Evolutionary conservation across 495 filamentous ascomycete species (phyloP).

Genomic region (Hyaloscypha hepaticicola): DNA sequence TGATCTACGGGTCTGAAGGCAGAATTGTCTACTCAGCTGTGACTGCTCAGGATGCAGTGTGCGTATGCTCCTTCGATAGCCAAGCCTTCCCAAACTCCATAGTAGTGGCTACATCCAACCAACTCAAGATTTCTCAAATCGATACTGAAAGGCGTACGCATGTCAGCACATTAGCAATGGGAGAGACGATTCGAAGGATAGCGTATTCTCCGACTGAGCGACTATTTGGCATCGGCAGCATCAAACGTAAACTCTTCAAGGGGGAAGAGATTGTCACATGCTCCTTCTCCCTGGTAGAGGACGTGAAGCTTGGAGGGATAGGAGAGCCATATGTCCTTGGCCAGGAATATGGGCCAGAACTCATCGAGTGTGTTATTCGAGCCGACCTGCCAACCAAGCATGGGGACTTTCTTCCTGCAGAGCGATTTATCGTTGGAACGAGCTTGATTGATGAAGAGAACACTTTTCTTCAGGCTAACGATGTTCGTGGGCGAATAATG

Average conservation of each 20-base stretch:
- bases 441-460: slow-evolving; percentile 64
- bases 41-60: slow-evolving; percentile 83
- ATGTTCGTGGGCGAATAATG: slow-evolving; percentile 66
- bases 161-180: slow-evolving; percentile 71
- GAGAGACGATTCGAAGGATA: slow-evolving; percentile 82
- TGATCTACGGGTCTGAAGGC: slow-evolving; percentile 88
- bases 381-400: slow-evolving; percentile 66
- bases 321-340: slow-evolving; percentile 43
- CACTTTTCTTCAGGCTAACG: slow-evolving; percentile 7
- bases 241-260: slow-evolving; percentile 55
- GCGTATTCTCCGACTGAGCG: slow-evolving; percentile 79
- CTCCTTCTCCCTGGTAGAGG: slow-evolving; percentile 53
- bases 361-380: slow-evolving; percentile 82
- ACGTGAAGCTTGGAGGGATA: slow-evolving; percentile 46
- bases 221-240: slow-evolving; percentile 83
- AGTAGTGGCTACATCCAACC: slow-evolving; percentile 70
- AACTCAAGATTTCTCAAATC: slow-evolving; percentile 78
- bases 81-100: slow-evolving; percentile 79
- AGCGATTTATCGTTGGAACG: slow-evolving; percentile 88
- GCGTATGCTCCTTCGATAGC: slow-evolving; percentile 77
- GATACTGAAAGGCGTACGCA: slow-evolving; percentile 87
- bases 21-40: slow-evolving; percentile 91
- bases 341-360: slow-evolving; percentile 62
- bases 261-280: slow-evolving; percentile 50
- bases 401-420: slow-evolving; percentile 54